Base-by-base conservation (phyloP, 805 yeast genomes). In the Yamadazyma olivae region DNA sequence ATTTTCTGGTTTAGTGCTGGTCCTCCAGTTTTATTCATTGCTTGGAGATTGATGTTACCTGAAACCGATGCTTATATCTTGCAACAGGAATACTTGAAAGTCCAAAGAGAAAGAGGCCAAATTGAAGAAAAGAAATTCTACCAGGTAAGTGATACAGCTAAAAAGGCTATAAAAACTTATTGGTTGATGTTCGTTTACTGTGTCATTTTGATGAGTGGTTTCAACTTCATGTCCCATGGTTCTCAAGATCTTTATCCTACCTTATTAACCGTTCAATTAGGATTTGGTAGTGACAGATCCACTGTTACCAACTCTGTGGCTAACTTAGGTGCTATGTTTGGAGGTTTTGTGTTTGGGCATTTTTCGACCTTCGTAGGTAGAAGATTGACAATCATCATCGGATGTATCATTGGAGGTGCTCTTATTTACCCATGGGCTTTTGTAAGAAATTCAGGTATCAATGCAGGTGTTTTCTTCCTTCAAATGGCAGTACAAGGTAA, bases 1-100 rank as follows among this genome's bases (percentile, higher is more conserved):
- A 54, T 81, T 39, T 79, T 78, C 55, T 79, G 84, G 81, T 79
- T 81, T 46, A 74, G 80, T 42, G 79, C 86, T n/a, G 82, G 83
- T 28, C 61, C 65, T 3, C 64, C 69, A 16, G 66, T 62, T 8
- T 35, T 64, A 17, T 54, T 65, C 33, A 52, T 62, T 22, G 35
- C 47, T 15, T 61, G 66, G 63, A 52, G 70, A 43, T 39, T 44
- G 21, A 48, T 49, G 24, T 43, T 53, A 25, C 68, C 69, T 0
- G 70, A 65, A 49, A 77, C 83, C 8, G 74, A 76, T 33, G 73
- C 74, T 6, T 80, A 70, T 60, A 44, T 64, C 46, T 59, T 67
- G 49, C 66, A 66, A 53, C 56, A 54, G 48, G 42, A 37, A 19
- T 39, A 41, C 17, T 24, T 41, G 36, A 43, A 34, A 26, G 26